A percentile compares a stretch with the other conserved stretches of the same genome.
These are phyloP conservation scores for Boletales sp. DNA, from an alignment of 768 basidiomycete species.

Conservation along the genomic window DNA sequence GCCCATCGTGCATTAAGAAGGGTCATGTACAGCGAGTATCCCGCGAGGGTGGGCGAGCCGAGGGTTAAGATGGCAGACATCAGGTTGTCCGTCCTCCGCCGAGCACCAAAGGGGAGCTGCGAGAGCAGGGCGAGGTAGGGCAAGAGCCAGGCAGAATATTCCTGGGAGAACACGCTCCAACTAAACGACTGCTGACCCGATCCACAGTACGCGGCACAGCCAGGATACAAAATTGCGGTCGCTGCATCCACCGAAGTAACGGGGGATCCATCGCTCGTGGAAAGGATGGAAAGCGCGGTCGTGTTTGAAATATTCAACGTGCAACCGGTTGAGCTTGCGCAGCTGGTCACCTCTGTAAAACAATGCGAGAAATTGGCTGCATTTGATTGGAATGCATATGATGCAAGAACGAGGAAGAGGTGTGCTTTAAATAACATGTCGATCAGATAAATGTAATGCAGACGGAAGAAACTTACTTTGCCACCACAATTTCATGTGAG, in stretches of 20 bases:
- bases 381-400: neutral
- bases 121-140: constrained; percentile 49
- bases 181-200: constrained; percentile 9
- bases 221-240: constrained; percentile 7
- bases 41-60: constrained; percentile 43
- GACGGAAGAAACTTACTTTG: no score
- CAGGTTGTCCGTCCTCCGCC: constrained; percentile 37
- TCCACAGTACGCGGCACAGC: constrained; percentile 13
- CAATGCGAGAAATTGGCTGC: constrained; percentile 14
- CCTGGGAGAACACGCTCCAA: constrained; percentile 27
- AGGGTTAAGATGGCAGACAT: constrained; percentile 40
- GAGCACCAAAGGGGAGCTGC: constrained; percentile 45
- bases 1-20: constrained; percentile 44
- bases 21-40: constrained; percentile 44
- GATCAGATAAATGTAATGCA: neutral
- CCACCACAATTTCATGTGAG: no score
- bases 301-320: neutral
- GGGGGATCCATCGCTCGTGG: constrained; percentile 4
- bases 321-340: constrained; percentile 2
- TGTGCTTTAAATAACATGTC: neutral
- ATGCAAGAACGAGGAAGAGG: neutral
- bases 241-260: neutral
- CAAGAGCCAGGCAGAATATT: constrained; percentile 44
- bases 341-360: constrained; percentile 2
- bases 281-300: constrained; percentile 13